Evolutionary conservation across 768 basidiomycete genomes (phyloP).

Genomic region (Lentinula aciculospora): DNA sequence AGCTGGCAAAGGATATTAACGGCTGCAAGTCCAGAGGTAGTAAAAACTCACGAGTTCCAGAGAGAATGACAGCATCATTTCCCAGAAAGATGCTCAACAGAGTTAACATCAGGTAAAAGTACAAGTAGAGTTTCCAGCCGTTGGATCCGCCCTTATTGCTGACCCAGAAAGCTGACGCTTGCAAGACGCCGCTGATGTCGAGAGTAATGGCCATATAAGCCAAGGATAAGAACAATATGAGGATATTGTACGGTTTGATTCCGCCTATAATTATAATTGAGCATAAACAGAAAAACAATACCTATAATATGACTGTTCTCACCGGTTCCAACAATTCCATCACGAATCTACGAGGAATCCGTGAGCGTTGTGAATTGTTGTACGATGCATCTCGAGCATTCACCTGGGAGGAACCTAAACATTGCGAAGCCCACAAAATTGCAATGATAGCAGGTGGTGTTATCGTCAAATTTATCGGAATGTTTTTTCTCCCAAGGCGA

Average conservation of each 20-base stretch:
- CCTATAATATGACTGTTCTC: not conserved
- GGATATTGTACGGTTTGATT: slow-evolving; percentile 87
- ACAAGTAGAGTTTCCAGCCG: slow-evolving; percentile 68
- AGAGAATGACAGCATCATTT: slow-evolving; percentile 91
- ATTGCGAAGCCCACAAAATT: slow-evolving; percentile 51
- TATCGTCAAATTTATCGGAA: slow-evolving; percentile 45
- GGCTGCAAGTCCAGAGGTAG: not conserved
- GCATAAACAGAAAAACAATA: too few relatives aligned
- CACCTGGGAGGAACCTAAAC: slow-evolving; percentile 33
- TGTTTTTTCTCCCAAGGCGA: slow-evolving; percentile 22
- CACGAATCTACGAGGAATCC: slow-evolving; percentile 36
- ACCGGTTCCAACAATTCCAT: slow-evolving; percentile 70
- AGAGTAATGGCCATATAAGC: slow-evolving; percentile 92
- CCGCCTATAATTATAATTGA: slow-evolving; percentile 33
- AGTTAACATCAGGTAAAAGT: slow-evolving; percentile 83
- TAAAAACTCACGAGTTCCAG: slow-evolving; percentile 49
- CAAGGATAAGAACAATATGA: slow-evolving; percentile 87
- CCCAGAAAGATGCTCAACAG: slow-evolving; percentile 73
- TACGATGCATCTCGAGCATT: not conserved
- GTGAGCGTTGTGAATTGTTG: not conserved
- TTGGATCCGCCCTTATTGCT: slow-evolving; percentile 67
- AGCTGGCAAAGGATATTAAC: slow-evolving; percentile 21
- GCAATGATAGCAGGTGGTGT: slow-evolving; percentile 49
- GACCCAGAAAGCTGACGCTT: slow-evolving; percentile 86
- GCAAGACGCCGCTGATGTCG: slow-evolving; percentile 83